These are phyloP conservation scores for Exophiala aquamarina DNA, from an alignment of 2,329 filamentous ascomycete species.

Conservation along the genomic window DNA sequence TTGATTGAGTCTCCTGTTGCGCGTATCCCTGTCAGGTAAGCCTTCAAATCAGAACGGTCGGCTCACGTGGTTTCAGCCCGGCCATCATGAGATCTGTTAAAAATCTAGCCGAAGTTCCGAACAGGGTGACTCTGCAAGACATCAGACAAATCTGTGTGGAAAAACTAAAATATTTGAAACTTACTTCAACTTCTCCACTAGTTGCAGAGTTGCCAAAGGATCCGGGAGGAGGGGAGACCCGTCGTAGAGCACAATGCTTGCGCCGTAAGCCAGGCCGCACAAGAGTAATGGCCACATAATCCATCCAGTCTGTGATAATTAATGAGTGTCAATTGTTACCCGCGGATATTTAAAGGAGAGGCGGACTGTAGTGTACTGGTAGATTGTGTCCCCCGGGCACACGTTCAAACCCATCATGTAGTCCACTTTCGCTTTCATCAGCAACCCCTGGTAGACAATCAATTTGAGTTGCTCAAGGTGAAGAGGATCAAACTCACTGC, in stretches of 20 bases:
- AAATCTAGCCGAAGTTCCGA: not conserved
- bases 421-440: not conserved
- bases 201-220: slow-evolving; percentile 60
- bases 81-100: not conserved
- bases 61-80: not conserved
- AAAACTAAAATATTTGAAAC: slow-evolving; percentile 12
- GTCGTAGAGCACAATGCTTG: slow-evolving; percentile 69
- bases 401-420: not conserved
- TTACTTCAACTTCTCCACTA: not conserved
- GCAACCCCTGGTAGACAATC: not conserved
- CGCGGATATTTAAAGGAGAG: too few species aligned
- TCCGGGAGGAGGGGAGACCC: slow-evolving; percentile 76
- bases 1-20: slow-evolving; percentile 52
- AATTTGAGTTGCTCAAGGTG: not conserved
- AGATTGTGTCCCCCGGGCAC: not conserved
- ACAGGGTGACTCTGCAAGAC: not conserved
- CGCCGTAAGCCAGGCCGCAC: slow-evolving; percentile 58
- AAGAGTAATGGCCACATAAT: slow-evolving; percentile 51
- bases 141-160: slow-evolving; percentile 22
- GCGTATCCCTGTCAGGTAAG: too few species aligned
- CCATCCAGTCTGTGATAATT: slow-evolving; percentile 41
- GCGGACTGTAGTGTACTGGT: slow-evolving; percentile 1
- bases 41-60: too few species aligned
- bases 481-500: slow-evolving; percentile 23
- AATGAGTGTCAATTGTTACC: too few species aligned